Conservation (phyloP, 139 green algal genomes). For the Chlamydomonas applanata region DNA sequence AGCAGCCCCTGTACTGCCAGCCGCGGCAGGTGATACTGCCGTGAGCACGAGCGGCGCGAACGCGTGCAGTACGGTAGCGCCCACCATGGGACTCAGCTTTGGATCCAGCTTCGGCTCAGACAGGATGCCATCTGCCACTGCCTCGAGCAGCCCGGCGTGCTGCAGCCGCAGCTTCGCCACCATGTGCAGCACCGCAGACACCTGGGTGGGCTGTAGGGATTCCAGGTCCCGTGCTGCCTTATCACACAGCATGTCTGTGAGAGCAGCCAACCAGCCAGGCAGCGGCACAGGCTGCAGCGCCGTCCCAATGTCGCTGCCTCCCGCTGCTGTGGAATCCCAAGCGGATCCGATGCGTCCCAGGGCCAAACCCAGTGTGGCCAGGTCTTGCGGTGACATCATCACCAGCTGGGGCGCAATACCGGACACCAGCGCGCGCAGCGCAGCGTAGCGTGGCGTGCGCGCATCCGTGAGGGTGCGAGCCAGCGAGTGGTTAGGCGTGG, state of each 20-base stretch:
- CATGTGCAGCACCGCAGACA: slow-evolving; percentile 5
- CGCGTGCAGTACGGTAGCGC: too few species aligned
- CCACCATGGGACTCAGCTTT: not conserved
- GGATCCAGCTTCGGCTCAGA: slow-evolving; percentile 10
- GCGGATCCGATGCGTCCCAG: not conserved
- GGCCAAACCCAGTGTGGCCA: not conserved
- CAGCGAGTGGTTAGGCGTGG: slow-evolving; percentile 11
- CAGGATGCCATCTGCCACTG: slow-evolving; percentile 11
- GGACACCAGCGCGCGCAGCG: not conserved
- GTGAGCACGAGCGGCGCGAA: too few species aligned
- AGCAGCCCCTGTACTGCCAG: too few species aligned
- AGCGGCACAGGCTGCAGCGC: not conserved
- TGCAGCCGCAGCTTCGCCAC: slow-evolving; percentile 2
- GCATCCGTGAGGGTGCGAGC: not conserved
- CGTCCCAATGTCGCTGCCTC: too few species aligned
- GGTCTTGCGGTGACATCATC: slow-evolving; percentile 16
- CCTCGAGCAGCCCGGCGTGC: slow-evolving; percentile 14
- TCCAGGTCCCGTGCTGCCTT: not conserved
- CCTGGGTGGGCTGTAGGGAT: not conserved
- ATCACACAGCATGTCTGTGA: slow-evolving; percentile 13
- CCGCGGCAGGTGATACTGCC: too few species aligned
- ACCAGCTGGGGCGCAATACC: slow-evolving; percentile 14
- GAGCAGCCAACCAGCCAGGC: not conserved
- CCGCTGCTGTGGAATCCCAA: not conserved
- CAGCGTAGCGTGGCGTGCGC: too few species aligned